Evolutionary conservation across 2,329 filamentous ascomycete genomes (phyloP), one percentile per base, ranked within the genome.

Genomic region (Penicillium sp.): DNA sequence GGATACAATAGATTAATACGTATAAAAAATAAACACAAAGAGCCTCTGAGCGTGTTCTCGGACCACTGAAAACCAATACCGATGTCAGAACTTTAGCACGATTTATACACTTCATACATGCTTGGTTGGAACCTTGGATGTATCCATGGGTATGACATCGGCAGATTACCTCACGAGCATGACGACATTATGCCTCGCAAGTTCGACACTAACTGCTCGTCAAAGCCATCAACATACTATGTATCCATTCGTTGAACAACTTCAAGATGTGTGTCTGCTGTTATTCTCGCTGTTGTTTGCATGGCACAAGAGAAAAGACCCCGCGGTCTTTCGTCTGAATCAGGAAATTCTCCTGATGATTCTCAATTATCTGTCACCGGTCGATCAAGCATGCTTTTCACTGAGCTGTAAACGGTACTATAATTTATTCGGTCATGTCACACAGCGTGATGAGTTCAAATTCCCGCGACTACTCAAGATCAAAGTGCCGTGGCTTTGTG

Each of bases 391-490:
- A 20, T 49, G 47, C 47, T 49, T 49, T 35, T 49, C 47, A 14
- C 47, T 49, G 18, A 49, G 47, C 28, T 49, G 47, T 11, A 49
- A 49, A 35, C 47, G 47, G 26, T 49, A 35, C 26, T 49, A 21
- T 21, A 11, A 35, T 35, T 21, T 14, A 21, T 49, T 49, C 21
- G 28, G 47, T 11, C 28, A 49, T 21, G 7, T 49, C 26, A 35
- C 8, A 35, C n/a, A 49, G 14, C 47, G 47, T 14, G 47, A 24
- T 21, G 47, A 49, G 35, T 49, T 49, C 47, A 35, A 49, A 21
- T 49, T 49, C 47, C 47, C 47, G n/a, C 47, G 47, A 35, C 47
- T 48, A 24, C 47, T 30, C 24, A 20, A 49, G 47, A 21, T 49
- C 14, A 49, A 49, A 49, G 28, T 20, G 18, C 47, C 47, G n/a